Base-by-base conservation (phyloP, 805 yeast genomes). In the Lachancea kluyveri region DNA sequence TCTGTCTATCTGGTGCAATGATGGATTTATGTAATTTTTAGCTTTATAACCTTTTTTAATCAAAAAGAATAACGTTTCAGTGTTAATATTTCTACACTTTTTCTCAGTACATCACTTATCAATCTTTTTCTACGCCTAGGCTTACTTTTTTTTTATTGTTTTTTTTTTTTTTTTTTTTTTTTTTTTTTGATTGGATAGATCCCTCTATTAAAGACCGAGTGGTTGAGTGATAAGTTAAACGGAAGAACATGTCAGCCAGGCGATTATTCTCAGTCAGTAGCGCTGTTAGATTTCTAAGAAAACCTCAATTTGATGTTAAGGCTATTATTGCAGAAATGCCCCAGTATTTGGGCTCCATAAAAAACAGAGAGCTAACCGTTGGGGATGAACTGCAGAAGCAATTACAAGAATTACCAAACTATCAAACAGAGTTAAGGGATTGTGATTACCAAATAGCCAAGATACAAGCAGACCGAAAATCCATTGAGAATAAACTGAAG, bases 241-340 rank as follows among this genome's bases (percentile, higher is more conserved):
- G n/a, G n/a, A n/a, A n/a, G n/a, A n/a, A n/a, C n/a, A n/a, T n/a
- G n/a, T n/a, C n/a, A n/a, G n/a, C n/a, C n/a, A n/a, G n/a, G n/a
- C n/a, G n/a, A n/a, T n/a, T n/a, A n/a, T 31, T 43, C 21, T 31
- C 43, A 20, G 12, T 21, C 3, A 31, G 41, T 3, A 29, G 26
- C 11, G 21, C 28, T 13, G 11, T 21, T n/a, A 21, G 29, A 15
- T 28, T 33, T 11, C 27, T 52, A 4, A 47, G 36, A 36, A 48
- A 39, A 37, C 57, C 60, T 6, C 46, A 42, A n/a, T 48, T 52
- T 19, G 53, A 53, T 39, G 43, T 54, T 9, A 56, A 48, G 31
- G 8, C 19, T 3, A 37, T 56, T 4, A 26, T 53, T 4, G 34
- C 31, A 1, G 39, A 46, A 17, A 15, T 49, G 4, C 35, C 39